A percentile compares a stretch with the other conserved stretches of the same genome.
phyloP scores from a whole-genome alignment of 768 basidiomycete genomes.

The Imleria badia region DNA sequence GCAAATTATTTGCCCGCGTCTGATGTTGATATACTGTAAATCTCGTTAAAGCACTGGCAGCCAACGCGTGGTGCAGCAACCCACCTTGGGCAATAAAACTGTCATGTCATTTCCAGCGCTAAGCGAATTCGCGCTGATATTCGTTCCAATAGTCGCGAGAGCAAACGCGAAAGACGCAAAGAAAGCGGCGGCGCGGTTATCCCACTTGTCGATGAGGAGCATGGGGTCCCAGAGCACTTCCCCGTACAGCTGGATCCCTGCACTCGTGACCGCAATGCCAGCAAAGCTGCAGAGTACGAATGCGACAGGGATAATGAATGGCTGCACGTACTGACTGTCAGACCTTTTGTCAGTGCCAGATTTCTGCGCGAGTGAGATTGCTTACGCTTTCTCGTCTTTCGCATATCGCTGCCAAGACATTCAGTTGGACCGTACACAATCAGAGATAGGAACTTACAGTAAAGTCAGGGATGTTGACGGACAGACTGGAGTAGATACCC shows the following conservation, averaged over 20 bases:
- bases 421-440: background rate
- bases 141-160: slow-evolving; percentile 35
- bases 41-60: background rate
- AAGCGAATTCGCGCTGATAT: slow-evolving; percentile 62
- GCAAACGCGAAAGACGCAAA: slow-evolving; percentile 76
- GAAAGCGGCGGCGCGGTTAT: slow-evolving; percentile 83
- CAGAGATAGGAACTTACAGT: slow-evolving; percentile 39
- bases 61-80: slow-evolving; percentile 12
- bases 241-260: slow-evolving; percentile 60
- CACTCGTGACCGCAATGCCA: slow-evolving; percentile 79
- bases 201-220: slow-evolving; percentile 74
- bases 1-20: slow-evolving; percentile 76
- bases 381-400: slow-evolving; percentile 44
- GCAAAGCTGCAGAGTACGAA: slow-evolving; percentile 79
- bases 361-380: background rate
- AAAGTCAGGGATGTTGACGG: slow-evolving; percentile 86
- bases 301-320: slow-evolving; percentile 70
- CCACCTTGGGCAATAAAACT: slow-evolving; percentile 67
- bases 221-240: slow-evolving; percentile 59
- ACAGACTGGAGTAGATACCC: slow-evolving; percentile 69
- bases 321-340: slow-evolving; percentile 67
- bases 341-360: slow-evolving; percentile 1
- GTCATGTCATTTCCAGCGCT: slow-evolving; percentile 84
- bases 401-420: slow-evolving; percentile 60
- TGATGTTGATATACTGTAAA: slow-evolving; percentile 58